Evolutionary conservation across 2,329 filamentous ascomycete species (phyloP).

Genomic region (Paraphaeosphaeria minitans): DNA sequence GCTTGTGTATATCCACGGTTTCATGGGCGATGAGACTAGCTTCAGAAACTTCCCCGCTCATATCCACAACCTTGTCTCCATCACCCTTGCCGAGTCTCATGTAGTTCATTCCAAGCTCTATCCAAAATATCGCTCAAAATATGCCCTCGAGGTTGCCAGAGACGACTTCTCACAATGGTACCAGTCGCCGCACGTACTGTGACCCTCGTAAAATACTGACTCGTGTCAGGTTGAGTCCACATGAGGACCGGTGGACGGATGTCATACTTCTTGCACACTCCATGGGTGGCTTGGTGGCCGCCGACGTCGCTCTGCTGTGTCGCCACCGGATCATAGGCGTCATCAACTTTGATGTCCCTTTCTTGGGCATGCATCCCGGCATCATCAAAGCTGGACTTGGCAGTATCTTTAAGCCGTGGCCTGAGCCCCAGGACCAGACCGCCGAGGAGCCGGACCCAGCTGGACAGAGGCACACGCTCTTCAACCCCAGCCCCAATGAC

Average conservation of each 20-base stretch:
- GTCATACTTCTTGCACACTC: constrained; percentile 85
- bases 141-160: constrained; percentile 72
- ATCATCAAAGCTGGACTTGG: constrained; percentile 81
- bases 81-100: constrained; percentile 72
- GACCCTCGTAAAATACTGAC: constrained; percentile 10
- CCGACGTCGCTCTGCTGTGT: constrained; percentile 76
- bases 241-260: constrained; percentile 75
- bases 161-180: constrained; percentile 83
- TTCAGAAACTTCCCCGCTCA: constrained; percentile 89
- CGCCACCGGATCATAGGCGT: constrained; percentile 80
- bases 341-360: constrained; percentile 83
- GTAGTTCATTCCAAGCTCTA: constrained; percentile 87
- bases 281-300: constrained; percentile 83
- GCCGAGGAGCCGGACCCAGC: constrained; percentile 14
- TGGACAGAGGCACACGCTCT: constrained; percentile 39
- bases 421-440: constrained; percentile 32
- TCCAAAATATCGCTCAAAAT: constrained; percentile 77
- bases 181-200: not conserved
- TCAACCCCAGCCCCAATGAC: constrained; percentile 48
- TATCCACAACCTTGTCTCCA: constrained; percentile 74
- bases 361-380: constrained; percentile 86
- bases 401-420: constrained; percentile 69
- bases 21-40: constrained; percentile 85
- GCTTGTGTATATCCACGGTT: constrained; percentile 85
- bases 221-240: constrained; percentile 67